Conservation (phyloP, 352 stramenopile genomes). For the Phytophthora litchii region DNA sequence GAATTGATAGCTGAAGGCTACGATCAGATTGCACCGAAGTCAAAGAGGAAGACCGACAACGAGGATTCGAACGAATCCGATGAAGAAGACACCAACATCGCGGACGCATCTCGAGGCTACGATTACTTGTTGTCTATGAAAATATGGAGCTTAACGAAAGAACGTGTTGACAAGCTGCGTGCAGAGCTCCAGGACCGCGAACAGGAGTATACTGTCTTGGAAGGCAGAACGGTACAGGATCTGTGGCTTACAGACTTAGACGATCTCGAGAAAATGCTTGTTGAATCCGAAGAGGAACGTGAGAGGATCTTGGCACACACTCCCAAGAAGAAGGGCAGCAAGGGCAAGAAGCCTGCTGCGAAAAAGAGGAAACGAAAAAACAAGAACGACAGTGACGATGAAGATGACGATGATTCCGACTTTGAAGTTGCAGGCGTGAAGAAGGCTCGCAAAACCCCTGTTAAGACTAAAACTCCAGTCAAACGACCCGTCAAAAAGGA, state of each 20-base stretch:
- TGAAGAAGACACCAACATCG: constrained; percentile 44
- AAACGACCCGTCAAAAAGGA: constrained; percentile 44
- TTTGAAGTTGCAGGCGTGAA: constrained; percentile 47
- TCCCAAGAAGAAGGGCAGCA: constrained; percentile 60
- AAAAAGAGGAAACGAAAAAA: constrained; percentile 62
- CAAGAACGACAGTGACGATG: constrained; percentile 46
- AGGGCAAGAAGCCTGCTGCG: constrained; percentile 41
- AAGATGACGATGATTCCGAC: constrained; percentile 71
- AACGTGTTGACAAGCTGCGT: constrained; percentile 92
- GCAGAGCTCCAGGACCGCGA: constrained; percentile 89
- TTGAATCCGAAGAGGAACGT: constrained; percentile 68
- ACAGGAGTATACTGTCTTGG: constrained; percentile 83
- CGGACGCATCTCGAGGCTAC: constrained; percentile 72
- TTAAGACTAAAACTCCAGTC: constrained; percentile 51
- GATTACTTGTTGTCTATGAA: constrained; percentile 97
- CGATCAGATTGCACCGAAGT: constrained; percentile 64
- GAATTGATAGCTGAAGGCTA: constrained; percentile 92
- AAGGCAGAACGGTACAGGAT: constrained; percentile 83
- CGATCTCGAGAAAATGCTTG: constrained; percentile 74
- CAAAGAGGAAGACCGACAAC: constrained; percentile 54
- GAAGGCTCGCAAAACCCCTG: constrained; percentile 34
- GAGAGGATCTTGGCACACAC: constrained; percentile 60
- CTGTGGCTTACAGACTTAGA: constrained; percentile 96
- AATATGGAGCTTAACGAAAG: constrained; percentile 93
- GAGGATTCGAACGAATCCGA: constrained; percentile 65